Conservation (phyloP, 2,329 filamentous ascomycete species). For the Aureobasidium leucospermi region DNA sequence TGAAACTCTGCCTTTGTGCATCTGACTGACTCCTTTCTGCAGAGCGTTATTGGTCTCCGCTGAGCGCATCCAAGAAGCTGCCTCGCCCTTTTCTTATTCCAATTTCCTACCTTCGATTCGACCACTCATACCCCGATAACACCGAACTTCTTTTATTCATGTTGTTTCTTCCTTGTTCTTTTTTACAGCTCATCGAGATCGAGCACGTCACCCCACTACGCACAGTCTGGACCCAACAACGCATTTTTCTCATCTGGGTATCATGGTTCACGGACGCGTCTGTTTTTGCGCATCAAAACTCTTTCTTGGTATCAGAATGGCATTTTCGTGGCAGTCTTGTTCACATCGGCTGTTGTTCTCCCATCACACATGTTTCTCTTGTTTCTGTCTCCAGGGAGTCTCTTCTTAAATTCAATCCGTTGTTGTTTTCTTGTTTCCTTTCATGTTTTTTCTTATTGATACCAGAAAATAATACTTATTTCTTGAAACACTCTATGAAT, state of each 20-base stretch:
- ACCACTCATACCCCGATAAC: constrained; percentile 10
- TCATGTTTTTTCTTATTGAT: too few species aligned
- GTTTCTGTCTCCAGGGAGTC: too few species aligned
- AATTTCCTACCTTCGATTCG: constrained; percentile 8
- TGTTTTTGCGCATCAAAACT: not conserved
- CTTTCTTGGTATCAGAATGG: not conserved
- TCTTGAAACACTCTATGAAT: too few species aligned
- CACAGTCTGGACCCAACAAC: not conserved
- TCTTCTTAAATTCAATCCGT: too few species aligned
- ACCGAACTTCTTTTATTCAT: constrained; percentile 10
- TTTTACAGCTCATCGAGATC: not conserved
- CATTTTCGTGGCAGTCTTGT: not conserved
- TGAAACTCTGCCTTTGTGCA: not conserved
- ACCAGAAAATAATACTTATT: too few species aligned
- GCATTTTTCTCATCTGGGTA: not conserved
- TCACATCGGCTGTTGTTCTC: too few species aligned
- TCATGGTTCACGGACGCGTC: constrained; percentile 5
- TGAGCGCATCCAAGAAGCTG: constrained; percentile 1
- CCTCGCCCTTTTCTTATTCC: not conserved
- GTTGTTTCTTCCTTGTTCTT: not conserved
- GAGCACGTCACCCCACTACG: not conserved
- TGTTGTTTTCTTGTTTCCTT: too few species aligned
- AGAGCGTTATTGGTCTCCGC: constrained; percentile 23
- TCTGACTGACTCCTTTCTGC: not conserved
- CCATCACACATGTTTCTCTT: too few species aligned